A percentile compares a stretch with the other conserved stretches of the same genome.
Evolutionary conservation across 345 rosid genomes (phyloP).

Genomic region (Murraya koenigii): DNA sequence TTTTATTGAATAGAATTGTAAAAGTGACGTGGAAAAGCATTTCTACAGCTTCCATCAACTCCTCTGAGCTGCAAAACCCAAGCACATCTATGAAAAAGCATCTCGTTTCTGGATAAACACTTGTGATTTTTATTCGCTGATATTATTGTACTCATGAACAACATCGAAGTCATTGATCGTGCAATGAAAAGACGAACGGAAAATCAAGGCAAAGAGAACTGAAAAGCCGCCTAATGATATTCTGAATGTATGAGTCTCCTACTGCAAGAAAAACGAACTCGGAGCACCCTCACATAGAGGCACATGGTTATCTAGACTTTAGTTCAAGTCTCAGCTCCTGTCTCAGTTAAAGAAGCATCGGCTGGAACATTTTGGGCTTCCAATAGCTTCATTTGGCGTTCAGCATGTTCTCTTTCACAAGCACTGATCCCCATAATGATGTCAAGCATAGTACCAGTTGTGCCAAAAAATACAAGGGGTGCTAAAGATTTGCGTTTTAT

Average conservation of each 20-base stretch:
- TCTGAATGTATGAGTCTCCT: not conserved
- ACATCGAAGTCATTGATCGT: not conserved
- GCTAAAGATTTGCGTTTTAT: constrained; percentile 84
- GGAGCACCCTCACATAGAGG: not conserved
- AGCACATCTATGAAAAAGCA: not conserved
- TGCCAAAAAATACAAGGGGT: constrained; percentile 92
- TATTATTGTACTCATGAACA: not conserved
- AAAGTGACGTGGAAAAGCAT: not conserved
- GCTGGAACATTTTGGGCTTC: constrained; percentile 57
- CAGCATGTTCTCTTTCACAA: constrained; percentile 97
- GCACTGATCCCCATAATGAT: constrained; percentile 84
- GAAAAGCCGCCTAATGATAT: not conserved
- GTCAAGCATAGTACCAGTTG: constrained; percentile 96
- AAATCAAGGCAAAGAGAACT: not conserved
- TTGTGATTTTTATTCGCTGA: not conserved
- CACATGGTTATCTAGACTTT: not conserved
- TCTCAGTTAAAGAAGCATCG: constrained; percentile 21
- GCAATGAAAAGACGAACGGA: not conserved
- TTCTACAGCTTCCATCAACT: not conserved
- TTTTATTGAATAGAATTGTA: not conserved
- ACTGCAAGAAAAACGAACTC: not conserved
- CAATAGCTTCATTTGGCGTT: constrained; percentile 76
- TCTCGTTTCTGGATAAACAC: not conserved
- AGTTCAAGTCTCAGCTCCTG: constrained; percentile 23
- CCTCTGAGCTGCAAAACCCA: not conserved